Conservation (phyloP, 305 asterid species). For the Fraxinus velutina region DNA sequence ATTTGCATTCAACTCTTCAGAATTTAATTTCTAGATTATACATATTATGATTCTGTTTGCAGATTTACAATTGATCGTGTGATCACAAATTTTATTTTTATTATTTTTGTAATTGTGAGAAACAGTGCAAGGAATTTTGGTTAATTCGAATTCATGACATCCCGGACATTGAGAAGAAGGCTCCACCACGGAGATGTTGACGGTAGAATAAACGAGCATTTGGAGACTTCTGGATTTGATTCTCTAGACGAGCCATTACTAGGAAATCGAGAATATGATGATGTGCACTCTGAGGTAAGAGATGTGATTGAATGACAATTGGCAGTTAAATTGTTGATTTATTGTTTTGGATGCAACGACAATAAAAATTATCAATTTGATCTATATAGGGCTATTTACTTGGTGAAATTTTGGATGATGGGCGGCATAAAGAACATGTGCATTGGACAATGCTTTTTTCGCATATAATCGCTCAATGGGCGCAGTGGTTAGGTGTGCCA, state of each 20-base stretch:
- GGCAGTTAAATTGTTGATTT: not conserved
- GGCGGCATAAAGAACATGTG: constrained; percentile 47
- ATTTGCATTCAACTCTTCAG: not conserved
- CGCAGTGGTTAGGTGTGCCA: constrained; percentile 82
- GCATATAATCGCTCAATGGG: constrained; percentile 84
- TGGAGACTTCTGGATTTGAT: constrained; percentile 54
- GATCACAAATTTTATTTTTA: not conserved
- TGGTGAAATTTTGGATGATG: constrained; percentile 63
- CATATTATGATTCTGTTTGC: not conserved
- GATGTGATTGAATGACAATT: constrained; percentile 13
- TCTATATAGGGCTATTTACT: constrained; percentile 40
- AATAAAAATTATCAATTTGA: not conserved
- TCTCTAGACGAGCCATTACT: constrained; percentile 80
- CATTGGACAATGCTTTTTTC: constrained; percentile 82
- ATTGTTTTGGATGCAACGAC: not conserved
- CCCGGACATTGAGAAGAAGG: constrained; percentile 76
- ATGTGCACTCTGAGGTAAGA: constrained; percentile 30
- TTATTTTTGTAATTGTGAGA: not conserved
- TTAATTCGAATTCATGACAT: constrained; percentile 39
- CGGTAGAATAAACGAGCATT: constrained; percentile 58
- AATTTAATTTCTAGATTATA: not conserved
- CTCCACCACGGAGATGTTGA: constrained; percentile 75
- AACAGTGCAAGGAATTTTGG: not conserved
- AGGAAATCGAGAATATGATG: constrained; percentile 32
- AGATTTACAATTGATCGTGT: not conserved